Conservation (phyloP, 805 yeast genomes). For the Kuraishia floccosa region DNA sequence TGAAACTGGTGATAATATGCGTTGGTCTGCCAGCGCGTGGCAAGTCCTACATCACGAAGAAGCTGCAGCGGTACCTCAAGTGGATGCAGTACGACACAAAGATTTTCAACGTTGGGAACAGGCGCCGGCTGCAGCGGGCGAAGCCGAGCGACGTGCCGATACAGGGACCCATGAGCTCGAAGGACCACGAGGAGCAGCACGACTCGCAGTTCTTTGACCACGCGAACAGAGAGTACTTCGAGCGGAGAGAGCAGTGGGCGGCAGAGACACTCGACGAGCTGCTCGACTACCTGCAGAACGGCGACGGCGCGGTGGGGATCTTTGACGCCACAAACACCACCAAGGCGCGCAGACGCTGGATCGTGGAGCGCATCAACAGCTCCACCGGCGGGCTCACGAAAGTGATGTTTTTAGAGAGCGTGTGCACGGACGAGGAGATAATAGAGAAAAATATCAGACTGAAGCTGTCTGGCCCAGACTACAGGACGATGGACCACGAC, state of each 20-base stretch:
- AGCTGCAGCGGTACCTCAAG: slow-evolving; percentile 45
- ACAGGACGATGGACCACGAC: slow-evolving; percentile 72
- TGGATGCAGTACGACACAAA: slow-evolving; percentile 52
- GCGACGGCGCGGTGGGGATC: slow-evolving; percentile 86
- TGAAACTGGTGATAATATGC: slow-evolving; percentile 54
- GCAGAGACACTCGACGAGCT: slow-evolving; percentile 35
- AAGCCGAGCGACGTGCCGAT: slow-evolving; percentile 24
- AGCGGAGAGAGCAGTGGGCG: slow-evolving; percentile 40
- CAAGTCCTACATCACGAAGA: slow-evolving; percentile 61
- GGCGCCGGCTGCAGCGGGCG: slow-evolving; percentile 45
- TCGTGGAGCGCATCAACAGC: slow-evolving; percentile 43
- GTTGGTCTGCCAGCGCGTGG: slow-evolving; percentile 77
- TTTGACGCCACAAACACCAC: slow-evolving; percentile 81
- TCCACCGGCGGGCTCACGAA: slow-evolving; percentile 53
- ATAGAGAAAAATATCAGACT: slow-evolving; percentile 77
- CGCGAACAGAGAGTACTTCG: slow-evolving; percentile 26
- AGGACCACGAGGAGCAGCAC: slow-evolving; percentile 19
- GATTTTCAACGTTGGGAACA: slow-evolving; percentile 67
- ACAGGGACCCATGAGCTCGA: slow-evolving; percentile 18
- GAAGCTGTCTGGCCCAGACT: slow-evolving; percentile 79
- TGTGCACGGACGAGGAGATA: slow-evolving; percentile 70
- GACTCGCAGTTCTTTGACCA: slow-evolving; percentile 30
- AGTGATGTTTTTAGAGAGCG: slow-evolving; percentile 76
- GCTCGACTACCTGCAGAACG: slow-evolving; percentile 61
- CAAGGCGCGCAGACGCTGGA: slow-evolving; percentile 46